Percentiles rank a stretch among this genome's conserved stretches.
phyloP scores from a whole-genome alignment of 352 stramenopile species.

The Phytophthora megakarya region DNA sequence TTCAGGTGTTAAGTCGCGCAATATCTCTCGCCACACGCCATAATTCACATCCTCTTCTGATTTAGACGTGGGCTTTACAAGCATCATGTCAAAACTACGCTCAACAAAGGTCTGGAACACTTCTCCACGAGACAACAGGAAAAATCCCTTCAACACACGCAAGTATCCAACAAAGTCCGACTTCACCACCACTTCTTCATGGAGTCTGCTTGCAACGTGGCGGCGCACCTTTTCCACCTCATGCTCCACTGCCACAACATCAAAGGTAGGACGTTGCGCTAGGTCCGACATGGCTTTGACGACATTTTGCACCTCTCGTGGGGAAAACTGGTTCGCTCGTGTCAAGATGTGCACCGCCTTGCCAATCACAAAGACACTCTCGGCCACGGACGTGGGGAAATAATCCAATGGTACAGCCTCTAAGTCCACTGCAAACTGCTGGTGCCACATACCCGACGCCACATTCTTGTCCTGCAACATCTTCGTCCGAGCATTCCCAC shows the following conservation, averaged over 20 bases:
- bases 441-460: slow-evolving; percentile 43
- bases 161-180: slow-evolving; percentile 65
- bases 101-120: slow-evolving; percentile 81
- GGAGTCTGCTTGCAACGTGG: slow-evolving; percentile 56
- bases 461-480: slow-evolving; percentile 1
- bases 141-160: slow-evolving; percentile 67
- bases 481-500: not conserved
- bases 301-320: slow-evolving; percentile 56
- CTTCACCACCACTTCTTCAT: slow-evolving; percentile 72
- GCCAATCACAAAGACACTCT: slow-evolving; percentile 75
- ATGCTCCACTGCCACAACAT: slow-evolving; percentile 53
- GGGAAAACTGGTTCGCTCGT: slow-evolving; percentile 49
- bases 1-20: slow-evolving; percentile 58
- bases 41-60: slow-evolving; percentile 72
- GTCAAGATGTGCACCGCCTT: slow-evolving; percentile 67
- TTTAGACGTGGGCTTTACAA: slow-evolving; percentile 47
- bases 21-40: slow-evolving; percentile 54
- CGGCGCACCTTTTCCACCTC: slow-evolving; percentile 62
- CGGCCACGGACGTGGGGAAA: slow-evolving; percentile 57
- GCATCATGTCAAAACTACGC: slow-evolving; percentile 61
- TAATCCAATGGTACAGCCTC: slow-evolving; percentile 66
- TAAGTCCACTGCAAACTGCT: slow-evolving; percentile 58
- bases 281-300: slow-evolving; percentile 44
- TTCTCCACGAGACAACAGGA: slow-evolving; percentile 67
- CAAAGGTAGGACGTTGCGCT: slow-evolving; percentile 45